phyloP scores from a whole-genome alignment of 1,139 yeast genomes.

The Yamadazyma buinensis region DNA sequence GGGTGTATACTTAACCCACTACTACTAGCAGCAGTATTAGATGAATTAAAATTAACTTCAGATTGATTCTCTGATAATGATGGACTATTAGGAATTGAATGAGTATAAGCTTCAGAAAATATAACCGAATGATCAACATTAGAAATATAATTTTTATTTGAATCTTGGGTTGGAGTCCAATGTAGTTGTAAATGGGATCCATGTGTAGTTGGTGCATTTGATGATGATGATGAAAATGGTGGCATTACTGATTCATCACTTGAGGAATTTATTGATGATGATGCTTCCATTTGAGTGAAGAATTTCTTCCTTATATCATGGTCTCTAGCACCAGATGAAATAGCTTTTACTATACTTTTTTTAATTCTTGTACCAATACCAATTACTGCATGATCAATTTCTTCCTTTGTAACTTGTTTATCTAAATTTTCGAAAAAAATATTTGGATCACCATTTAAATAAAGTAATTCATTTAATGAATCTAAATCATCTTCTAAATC shows the following conservation, averaged over 20 bases:
- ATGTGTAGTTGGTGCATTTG: neutral
- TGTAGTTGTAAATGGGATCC: neutral
- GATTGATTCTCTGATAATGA: slow-evolving; percentile 8
- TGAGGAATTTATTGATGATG: slow-evolving; percentile 23
- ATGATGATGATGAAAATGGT: neutral
- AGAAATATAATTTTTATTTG: slow-evolving; percentile 8
- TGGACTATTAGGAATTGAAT: slow-evolving; percentile 1
- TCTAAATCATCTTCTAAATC: slow-evolving; percentile 50
- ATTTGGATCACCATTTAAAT: slow-evolving; percentile 21
- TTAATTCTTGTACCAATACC: slow-evolving; percentile 71
- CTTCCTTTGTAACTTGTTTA: slow-evolving; percentile 14
- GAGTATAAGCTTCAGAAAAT: slow-evolving; percentile 27
- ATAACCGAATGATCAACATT: slow-evolving; percentile 29
- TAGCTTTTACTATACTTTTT: slow-evolving; percentile 56
- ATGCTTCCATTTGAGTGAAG: slow-evolving; percentile 24
- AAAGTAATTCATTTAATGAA: slow-evolving; percentile 35
- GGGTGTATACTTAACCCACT: neutral
- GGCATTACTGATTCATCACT: slow-evolving; percentile 31
- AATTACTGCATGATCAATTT: slow-evolving; percentile 63
- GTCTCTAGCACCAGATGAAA: slow-evolving; percentile 29
- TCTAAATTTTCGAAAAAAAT: slow-evolving; percentile 8
- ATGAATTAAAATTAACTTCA: neutral
- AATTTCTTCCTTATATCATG: slow-evolving; percentile 23
- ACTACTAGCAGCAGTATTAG: neutral
- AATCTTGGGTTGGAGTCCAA: slow-evolving; percentile 3